Evolutionary conservation across 352 stramenopile genomes (phyloP).

Genomic region (Phytophthora syringae): DNA sequence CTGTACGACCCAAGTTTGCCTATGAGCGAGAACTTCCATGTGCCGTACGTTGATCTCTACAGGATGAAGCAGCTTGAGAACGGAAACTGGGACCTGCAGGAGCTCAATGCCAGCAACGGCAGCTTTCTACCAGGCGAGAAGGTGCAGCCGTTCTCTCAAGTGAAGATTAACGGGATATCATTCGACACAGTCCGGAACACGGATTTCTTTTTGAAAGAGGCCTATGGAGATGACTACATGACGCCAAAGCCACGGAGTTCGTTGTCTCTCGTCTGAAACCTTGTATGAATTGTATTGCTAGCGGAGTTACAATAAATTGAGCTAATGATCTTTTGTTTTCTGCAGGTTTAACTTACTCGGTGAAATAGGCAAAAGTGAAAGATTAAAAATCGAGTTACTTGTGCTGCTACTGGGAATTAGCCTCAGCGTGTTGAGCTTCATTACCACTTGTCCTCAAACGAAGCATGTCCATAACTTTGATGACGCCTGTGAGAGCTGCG

Average conservation of each 20-base stretch:
- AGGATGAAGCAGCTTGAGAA: conserved; percentile 7
- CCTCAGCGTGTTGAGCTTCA: no score
- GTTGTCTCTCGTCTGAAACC: background rate
- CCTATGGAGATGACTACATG: conserved; percentile 43
- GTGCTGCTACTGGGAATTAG: no score
- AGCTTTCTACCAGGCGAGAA: conserved; percentile 12
- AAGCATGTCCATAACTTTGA: no score
- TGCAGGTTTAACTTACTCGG: no score
- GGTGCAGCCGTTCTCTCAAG: conserved; percentile 22
- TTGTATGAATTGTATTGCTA: background rate
- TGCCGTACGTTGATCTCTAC: conserved; percentile 49
- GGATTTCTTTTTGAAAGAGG: no score
- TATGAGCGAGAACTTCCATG: conserved; percentile 4
- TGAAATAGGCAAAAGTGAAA: no score
- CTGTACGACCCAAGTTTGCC: conserved; percentile 38
- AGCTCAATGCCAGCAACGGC: conserved; percentile 5
- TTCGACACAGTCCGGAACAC: no score
- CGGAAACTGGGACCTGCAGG: conserved; percentile 17
- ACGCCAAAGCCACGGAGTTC: conserved; percentile 20
- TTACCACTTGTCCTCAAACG: no score
- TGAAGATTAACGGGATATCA: conserved; percentile 30
- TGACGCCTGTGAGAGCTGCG: no score
- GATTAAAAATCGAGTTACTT: no score
- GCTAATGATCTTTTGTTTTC: no score
- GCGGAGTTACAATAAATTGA: no score